Base-by-base conservation (phyloP, 2,329 filamentous ascomycete species). In the Colletotrichum sp. region DNA sequence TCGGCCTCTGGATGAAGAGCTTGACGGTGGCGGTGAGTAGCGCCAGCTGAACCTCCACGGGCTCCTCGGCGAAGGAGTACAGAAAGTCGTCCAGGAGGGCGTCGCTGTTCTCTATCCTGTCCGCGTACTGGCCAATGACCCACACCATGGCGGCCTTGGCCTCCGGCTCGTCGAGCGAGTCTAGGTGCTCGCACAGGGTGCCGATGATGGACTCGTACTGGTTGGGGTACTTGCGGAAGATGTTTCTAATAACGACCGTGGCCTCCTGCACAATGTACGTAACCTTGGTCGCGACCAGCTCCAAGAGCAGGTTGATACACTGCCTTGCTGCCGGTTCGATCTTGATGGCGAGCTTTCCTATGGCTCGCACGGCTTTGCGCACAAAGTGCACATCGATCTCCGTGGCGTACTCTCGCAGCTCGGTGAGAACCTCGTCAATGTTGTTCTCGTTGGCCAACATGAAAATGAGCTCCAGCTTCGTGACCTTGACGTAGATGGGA, bases 361-460 rank as follows among this genome's bases (percentile, higher is more conserved):
- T 99, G 52, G 97, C 97, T 73, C 97, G 94, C 21, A 99, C 97
- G 1, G 97, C 97, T 85, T 99, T 99, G 66, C 97, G 95, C 13
- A 99, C 97, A 83, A 99, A 99, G 85, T 99, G 97, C 7, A 99
- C 96, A 81, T 99, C 97, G 78, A 99, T 99, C 84, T 99, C 97
- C 0, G 96, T 99, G 9, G 97, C 96, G 85, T 99, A 98, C 89
- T 99, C 97, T 83, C 96, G 92, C 72, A 99, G 87, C 84, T 99
- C 97, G 3, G 96, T 98, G 79, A 99, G 86, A 2, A 99, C 97
- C 82, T 99, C 95, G 65, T 95, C 94, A 80, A 99, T 99, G 83
- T 99, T 99, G 81, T 93, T 94, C 85, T 98, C 96, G 39, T 92
- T 98, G 9, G 97, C 97, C 76, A 99, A 91, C 97, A 99, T 99